Evolutionary conservation across 495 filamentous ascomycete species (phyloP), one percentile per base, ranked within the genome.

Genomic region (Neurospora hispaniola): DNA sequence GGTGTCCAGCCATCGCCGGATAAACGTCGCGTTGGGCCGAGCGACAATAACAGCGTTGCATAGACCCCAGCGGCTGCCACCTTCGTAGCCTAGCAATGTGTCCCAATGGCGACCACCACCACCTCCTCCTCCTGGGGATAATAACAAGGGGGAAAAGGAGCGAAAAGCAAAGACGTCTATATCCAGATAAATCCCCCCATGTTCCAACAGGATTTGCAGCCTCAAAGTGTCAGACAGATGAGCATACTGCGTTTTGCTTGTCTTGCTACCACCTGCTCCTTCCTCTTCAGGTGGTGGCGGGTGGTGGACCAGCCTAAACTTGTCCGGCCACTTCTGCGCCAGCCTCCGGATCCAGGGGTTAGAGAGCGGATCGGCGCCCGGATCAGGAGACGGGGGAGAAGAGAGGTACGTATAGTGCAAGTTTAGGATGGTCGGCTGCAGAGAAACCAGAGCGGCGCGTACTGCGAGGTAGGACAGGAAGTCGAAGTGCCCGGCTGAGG

Each of bases 21-120:
- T 73, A 71, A 86, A 86, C 11, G 79, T 73, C 35, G 79, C 80
- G 66, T 81, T 82, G 18, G 78, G 78, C 23, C 83, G 84, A 16
- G 83, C 82, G 4, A 81, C 76, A 66, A 86, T 84, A 69, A 86
- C 76, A 46, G 81, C 83, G 72, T 86, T 86, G 79, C 83, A 84
- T 4, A 86, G 76, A 0, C 83, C 84, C 68, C 80, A 81, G 20
- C 84, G 82, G 69, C 84, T 82, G 40, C 83, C 84, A 40, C 84
- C 84, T 70, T 85, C 83, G 71, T 82, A 77, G 48, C 85, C 85
- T 27, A 85, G 79, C 42, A 85, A 77, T 1, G 84, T 78, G 71
- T 84, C 40, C 10, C 40, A 2, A 11, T 9, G 40, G 9, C 9
- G 40, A 4, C 9, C 40, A 41, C 9, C 40, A 10, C 10, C 40